Percentiles rank a stretch among this genome's conserved stretches.
phyloP scores from a whole-genome alignment of 2,329 filamentous ascomycete species.

The Aspergillus oerlinghausenensis region DNA sequence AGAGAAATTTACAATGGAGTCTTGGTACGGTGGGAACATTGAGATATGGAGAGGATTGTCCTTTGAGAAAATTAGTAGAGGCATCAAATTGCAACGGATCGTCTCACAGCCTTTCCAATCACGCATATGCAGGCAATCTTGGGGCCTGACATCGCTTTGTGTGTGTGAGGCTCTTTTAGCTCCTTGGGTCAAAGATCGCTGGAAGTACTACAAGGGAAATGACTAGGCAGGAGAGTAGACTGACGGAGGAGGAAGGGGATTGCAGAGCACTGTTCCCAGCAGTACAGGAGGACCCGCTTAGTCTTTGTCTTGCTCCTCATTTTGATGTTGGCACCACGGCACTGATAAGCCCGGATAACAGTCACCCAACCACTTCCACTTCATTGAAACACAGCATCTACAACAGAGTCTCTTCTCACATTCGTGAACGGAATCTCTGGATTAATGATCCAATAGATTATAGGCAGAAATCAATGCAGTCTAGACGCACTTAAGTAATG shows the following conservation, averaged over 20 bases:
- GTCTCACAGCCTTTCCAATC: constrained; percentile 80
- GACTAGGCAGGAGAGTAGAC: background rate
- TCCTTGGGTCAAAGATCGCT: background rate
- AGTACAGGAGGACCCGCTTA: background rate
- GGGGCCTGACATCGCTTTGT: constrained; percentile 48
- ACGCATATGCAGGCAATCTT: constrained; percentile 90
- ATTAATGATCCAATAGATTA: no score
- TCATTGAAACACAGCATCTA: no score
- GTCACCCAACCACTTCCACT: no score
- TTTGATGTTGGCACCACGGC: no score
- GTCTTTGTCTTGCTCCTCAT: no score
- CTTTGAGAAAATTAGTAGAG: constrained; percentile 44
- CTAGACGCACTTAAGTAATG: no score
- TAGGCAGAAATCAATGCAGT: no score
- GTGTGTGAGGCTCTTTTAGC: background rate
- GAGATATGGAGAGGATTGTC: constrained; percentile 95
- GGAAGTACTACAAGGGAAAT: background rate
- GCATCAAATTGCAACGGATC: background rate
- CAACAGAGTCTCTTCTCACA: no score
- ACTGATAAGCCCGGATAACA: no score
- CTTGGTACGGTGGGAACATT: constrained; percentile 73
- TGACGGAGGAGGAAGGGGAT: background rate
- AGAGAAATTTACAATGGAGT: constrained; percentile 71
- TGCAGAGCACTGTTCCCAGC: background rate
- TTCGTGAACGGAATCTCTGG: no score